phyloP scores from a whole-genome alignment of 192 early-diverging fungal genomes.

The Coemansia sp. region DNA sequence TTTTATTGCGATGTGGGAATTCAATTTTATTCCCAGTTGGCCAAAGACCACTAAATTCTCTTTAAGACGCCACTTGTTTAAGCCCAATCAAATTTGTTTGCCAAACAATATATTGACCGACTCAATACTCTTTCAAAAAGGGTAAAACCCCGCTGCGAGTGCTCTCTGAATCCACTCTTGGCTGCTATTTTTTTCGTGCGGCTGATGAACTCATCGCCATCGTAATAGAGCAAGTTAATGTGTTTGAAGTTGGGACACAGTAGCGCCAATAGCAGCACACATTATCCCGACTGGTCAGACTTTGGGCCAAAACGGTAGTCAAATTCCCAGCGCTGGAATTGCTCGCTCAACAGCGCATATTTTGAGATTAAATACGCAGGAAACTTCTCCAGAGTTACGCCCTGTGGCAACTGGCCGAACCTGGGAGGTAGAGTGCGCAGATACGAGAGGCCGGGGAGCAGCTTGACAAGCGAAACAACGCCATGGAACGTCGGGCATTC shows the following conservation, averaged over 20 bases:
- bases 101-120: background rate
- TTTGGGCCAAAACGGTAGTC: background rate
- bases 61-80: background rate
- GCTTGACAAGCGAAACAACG: background rate
- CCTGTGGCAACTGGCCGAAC: background rate
- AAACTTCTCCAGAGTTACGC: background rate
- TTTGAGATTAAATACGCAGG: background rate
- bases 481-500: background rate
- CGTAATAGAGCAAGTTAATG: too few species aligned
- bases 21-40: conserved; percentile 17
- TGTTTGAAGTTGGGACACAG: background rate
- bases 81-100: background rate
- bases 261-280: background rate
- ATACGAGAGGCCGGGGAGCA: background rate
- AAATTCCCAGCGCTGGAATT: background rate
- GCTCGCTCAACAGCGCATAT: background rate
- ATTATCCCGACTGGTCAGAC: background rate
- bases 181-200: background rate
- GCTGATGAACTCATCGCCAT: too few species aligned
- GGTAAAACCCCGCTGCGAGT: background rate
- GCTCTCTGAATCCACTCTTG: background rate
- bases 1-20: conserved; percentile 30
- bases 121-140: background rate
- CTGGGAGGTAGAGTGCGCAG: background rate
- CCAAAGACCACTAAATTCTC: conserved; percentile 11